Base-by-base conservation (phyloP, 495 filamentous ascomycete genomes). In the Platismatia glauca region DNA sequence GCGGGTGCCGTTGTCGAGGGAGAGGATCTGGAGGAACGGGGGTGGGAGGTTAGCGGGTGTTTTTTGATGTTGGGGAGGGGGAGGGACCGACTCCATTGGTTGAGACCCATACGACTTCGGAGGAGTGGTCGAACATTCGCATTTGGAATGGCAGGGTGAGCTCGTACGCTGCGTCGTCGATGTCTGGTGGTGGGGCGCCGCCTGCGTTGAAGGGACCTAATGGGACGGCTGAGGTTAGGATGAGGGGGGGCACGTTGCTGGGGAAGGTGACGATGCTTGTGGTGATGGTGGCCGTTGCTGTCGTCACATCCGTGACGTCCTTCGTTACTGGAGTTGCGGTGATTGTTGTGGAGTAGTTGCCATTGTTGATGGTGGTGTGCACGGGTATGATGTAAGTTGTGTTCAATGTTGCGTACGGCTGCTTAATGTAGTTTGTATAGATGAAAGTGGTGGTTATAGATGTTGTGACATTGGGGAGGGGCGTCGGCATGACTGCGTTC, bases 111-210 rank as follows among this genome's bases (percentile, higher is more conserved):
- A 62, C 53, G 16, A 29, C 29, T 7, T n/a, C 12, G 4, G 60
- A 62, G 37, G 60, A 37, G 35, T 56, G 55, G 22, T 53, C 52
- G 35, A 55, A 62, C 48, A 62, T 50, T 12, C 35, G 31, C 34
- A 62, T 39, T 4, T 31, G 29, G 50, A 62, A 62, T 2, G 48
- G 48, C 1, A 39, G 35, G 27, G 46, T 39, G 24, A 62, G 50
- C 38, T 62, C 48, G 20, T 31, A 62, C 11, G 60, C n/a, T 18
- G 37, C 43, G 39, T 62, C 60, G 29, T 62, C 60, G 15, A 55
- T 41, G 55, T 57, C 41, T 27, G 31, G 46, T 4, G 31, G 33
- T 1, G 60, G 22, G 11, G 46, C 60, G 34, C 34, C 24, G 24
- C 13, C 22, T 20, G 29, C 9, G 6, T 27, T 24, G 16, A 57